A percentile compares a stretch with the other conserved stretches of the same genome.
phyloP scores from a whole-genome alignment of 495 filamentous ascomycete genomes.

The Podospora pseudoanserina region DNA sequence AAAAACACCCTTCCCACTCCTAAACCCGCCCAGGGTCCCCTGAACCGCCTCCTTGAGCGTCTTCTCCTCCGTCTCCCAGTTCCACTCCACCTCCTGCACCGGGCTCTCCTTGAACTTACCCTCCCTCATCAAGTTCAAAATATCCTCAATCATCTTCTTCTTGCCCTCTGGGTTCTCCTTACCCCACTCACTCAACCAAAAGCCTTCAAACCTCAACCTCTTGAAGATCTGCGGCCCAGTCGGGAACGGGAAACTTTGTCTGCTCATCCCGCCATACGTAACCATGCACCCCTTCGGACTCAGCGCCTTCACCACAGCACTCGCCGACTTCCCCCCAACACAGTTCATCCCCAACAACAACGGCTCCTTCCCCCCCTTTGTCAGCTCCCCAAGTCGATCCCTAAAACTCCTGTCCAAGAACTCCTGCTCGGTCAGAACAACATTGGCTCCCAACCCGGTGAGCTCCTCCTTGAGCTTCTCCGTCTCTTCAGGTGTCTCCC shows the following conservation, averaged over 20 bases:
- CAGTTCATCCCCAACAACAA: conserved; percentile 84
- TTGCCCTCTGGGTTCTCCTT: conserved; percentile 72
- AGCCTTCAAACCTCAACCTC: conserved; percentile 79
- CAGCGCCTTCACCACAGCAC: conserved; percentile 66
- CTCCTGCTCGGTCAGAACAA: conserved; percentile 77
- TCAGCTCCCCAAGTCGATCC: conserved; percentile 60
- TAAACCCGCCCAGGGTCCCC: conserved; percentile 74
- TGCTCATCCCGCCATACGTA: conserved; percentile 93
- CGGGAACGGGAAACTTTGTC: conserved; percentile 73
- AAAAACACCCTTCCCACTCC: conserved; percentile 85
- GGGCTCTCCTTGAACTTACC: conserved; percentile 82
- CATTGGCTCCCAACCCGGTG: conserved; percentile 65
- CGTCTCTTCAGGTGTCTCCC: conserved; percentile 58
- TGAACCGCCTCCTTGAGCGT: conserved; percentile 67
- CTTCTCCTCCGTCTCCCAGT: conserved; percentile 68
- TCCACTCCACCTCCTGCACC: conserved; percentile 73
- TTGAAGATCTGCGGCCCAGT: conserved; percentile 86
- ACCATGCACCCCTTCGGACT: conserved; percentile 67
- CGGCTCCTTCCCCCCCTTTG: conserved; percentile 61
- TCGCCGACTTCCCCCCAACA: conserved; percentile 83
- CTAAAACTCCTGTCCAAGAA: conserved; percentile 58
- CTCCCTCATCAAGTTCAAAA: conserved; percentile 66
- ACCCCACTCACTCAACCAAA: conserved; percentile 91
- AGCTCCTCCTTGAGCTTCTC: conserved; percentile 69
- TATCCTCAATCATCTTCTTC: conserved; percentile 72